phyloP scores from a whole-genome alignment of 352 stramenopile species.

The Aphanomyces cochlioides region DNA sequence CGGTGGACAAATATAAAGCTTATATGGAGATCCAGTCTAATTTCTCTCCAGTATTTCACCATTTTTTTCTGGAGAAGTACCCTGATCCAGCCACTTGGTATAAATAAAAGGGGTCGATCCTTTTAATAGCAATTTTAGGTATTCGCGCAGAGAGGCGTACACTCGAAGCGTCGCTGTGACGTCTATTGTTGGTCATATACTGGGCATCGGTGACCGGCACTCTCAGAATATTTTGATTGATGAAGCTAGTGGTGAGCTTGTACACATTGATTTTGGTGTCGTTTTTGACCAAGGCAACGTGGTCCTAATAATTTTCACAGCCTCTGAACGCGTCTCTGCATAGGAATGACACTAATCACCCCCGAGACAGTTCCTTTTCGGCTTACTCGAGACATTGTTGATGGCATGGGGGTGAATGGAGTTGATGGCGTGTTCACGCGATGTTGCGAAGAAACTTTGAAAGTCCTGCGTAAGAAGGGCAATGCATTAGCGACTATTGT shows the following conservation, averaged over 20 bases:
- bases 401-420: conserved; percentile 97
- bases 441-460: conserved; percentile 92
- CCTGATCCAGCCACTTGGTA: conserved; percentile 93
- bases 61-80: conserved; percentile 98
- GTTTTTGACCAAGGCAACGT: conserved; percentile 97
- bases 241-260: conserved; percentile 94
- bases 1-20: conserved; percentile 64
- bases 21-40: conserved; percentile 90
- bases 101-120: background rate
- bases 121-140: conserved; percentile 19
- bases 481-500: conserved; percentile 96
- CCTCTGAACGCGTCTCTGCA: too few species aligned
- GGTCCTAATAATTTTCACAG: background rate
- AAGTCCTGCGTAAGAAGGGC: conserved; percentile 89
- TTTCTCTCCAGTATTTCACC: conserved; percentile 97
- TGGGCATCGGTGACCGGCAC: conserved; percentile 98
- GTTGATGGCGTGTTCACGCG: conserved; percentile 95
- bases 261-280: conserved; percentile 99
- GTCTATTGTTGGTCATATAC: conserved; percentile 95
- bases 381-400: conserved; percentile 97
- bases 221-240: conserved; percentile 98
- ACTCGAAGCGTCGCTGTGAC: conserved; percentile 95
- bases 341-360: conserved; percentile 85
- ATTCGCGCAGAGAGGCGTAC: conserved; percentile 86
- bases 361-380: conserved; percentile 99